phyloP scores from a whole-genome alignment of 225 moss, liverwort and hornwort genomes.

The Pseudoscleropodium purum region DNA sequence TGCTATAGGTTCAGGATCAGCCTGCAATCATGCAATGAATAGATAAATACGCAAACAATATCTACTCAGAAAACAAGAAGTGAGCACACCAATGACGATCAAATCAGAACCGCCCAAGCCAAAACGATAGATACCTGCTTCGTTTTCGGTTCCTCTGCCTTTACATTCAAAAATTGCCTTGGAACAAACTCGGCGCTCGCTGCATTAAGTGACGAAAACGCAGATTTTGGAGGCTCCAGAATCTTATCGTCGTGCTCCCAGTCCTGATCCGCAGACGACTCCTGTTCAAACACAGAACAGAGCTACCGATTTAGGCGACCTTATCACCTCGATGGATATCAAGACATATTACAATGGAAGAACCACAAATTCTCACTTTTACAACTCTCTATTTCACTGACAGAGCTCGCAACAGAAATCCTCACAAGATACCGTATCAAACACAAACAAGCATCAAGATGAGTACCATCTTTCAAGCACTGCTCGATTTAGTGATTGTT shows the following conservation, averaged over 20 bases:
- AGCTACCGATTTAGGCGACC: neutral
- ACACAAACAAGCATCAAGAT: neutral
- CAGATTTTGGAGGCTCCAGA: conserved; percentile 6
- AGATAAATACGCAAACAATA: neutral
- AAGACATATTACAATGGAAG: neutral
- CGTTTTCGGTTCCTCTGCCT: neutral
- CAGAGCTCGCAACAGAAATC: neutral
- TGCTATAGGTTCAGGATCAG: neutral
- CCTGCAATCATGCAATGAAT: neutral
- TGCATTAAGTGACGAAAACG: neutral
- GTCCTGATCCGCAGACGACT: conserved; percentile 16
- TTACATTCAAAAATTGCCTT: neutral
- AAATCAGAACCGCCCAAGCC: neutral
- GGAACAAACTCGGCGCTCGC: conserved; percentile 12
- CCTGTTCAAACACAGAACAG: neutral
- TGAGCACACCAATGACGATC: neutral
- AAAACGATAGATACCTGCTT: neutral
- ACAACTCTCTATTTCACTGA: neutral
- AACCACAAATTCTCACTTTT: neutral
- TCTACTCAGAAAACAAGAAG: neutral
- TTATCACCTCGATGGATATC: neutral
- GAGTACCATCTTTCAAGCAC: neutral
- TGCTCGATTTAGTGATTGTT: neutral
- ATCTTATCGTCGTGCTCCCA: conserved; percentile 22
- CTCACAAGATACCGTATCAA: neutral